Percentiles rank a stretch among this genome's conserved stretches.
These are phyloP conservation scores for Stromatinia cepivora DNA, from an alignment of 2,329 filamentous ascomycete species.

Conservation along the genomic window DNA sequence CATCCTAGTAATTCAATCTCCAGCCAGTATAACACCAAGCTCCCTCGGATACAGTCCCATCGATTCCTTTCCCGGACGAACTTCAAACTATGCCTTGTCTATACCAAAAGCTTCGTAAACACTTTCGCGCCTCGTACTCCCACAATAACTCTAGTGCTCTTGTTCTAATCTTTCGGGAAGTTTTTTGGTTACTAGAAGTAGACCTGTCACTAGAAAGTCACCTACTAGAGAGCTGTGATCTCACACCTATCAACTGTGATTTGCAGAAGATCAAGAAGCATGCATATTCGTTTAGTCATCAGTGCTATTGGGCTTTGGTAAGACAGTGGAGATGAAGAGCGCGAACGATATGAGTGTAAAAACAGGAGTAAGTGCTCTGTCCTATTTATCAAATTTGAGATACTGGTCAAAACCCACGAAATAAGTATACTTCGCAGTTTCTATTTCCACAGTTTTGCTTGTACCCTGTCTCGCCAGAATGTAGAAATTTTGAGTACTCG, in stretches of 20 bases:
- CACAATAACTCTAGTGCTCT: neutral
- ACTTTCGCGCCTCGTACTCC: neutral
- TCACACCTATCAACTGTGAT: neutral
- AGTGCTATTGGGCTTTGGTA: neutral
- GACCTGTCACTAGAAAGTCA: neutral
- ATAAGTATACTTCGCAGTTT: neutral
- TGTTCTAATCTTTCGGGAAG: neutral
- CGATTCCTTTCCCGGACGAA: too few relatives aligned
- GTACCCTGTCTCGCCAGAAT: neutral
- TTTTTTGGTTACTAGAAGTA: neutral
- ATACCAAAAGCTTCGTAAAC: neutral
- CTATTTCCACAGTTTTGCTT: neutral
- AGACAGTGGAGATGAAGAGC: neutral
- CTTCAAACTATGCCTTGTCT: neutral
- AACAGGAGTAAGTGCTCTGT: neutral
- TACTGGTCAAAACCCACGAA: neutral
- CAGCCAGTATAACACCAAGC: neutral
- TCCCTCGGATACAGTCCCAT: neutral
- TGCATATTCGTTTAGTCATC: neutral
- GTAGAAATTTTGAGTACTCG: neutral
- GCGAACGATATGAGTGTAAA: neutral
- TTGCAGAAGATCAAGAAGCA: neutral
- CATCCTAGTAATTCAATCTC: neutral
- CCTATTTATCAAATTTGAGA: neutral
- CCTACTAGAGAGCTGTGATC: neutral